Conservation (phyloP, 495 filamentous ascomycete species). For the Penicillium paradoxum region DNA sequence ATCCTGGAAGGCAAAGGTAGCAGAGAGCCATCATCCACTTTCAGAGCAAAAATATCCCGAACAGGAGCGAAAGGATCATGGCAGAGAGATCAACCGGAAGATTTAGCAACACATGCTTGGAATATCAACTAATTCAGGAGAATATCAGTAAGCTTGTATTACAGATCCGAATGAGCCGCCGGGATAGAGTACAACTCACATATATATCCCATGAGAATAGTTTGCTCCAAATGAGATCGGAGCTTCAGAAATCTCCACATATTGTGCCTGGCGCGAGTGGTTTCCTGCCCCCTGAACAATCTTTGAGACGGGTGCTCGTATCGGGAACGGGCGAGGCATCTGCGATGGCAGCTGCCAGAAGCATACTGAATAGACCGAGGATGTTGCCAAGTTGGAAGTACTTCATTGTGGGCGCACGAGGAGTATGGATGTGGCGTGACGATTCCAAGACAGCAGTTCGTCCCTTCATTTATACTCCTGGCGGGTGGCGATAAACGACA, state of each 20-base stretch:
- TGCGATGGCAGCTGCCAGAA: background rate
- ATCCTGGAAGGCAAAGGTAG: no score
- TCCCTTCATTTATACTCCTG: background rate
- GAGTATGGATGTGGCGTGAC: background rate
- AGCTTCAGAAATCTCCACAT: background rate
- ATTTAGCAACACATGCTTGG: no score
- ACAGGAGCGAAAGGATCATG: no score
- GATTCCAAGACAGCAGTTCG: background rate
- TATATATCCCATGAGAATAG: background rate
- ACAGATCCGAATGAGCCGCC: no score
- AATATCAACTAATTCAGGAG: no score
- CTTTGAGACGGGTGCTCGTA: background rate
- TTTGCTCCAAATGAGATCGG: background rate
- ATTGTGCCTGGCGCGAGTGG: background rate
- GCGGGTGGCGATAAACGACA: background rate
- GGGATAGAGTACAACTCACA: background rate
- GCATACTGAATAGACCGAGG: background rate
- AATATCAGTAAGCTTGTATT: no score
- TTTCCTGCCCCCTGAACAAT: background rate
- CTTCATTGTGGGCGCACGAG: background rate
- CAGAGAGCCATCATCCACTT: background rate
- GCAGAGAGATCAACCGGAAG: no score
- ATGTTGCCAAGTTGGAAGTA: constrained; percentile 1
- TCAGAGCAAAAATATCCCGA: no score
- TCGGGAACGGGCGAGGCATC: background rate